Evolutionary conservation across 192 early-diverging fungal species (phyloP).

Genomic region (Oehlia diaphana): DNA sequence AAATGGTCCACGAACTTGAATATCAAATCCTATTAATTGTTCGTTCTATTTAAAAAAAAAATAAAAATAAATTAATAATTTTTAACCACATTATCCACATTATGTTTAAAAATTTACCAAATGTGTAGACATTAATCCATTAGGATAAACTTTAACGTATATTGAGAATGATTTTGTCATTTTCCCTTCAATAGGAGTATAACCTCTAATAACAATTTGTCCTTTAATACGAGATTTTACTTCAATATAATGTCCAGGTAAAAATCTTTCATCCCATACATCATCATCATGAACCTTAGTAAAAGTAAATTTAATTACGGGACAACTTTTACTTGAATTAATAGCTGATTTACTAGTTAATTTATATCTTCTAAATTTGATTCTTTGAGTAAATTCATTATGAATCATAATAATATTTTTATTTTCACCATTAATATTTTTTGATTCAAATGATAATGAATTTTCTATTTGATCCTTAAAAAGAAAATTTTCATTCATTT

Average conservation of each 20-base stretch:
- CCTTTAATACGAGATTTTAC: constrained; percentile 24
- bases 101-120: neutral
- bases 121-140: constrained; percentile 21
- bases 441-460: too few relatives aligned
- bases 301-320: constrained; percentile 26
- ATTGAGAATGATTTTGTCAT: constrained; percentile 20
- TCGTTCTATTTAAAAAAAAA: neutral
- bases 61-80: too few relatives aligned
- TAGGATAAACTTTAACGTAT: constrained; percentile 26
- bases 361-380: constrained; percentile 24
- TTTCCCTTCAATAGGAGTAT: constrained; percentile 26
- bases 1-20: constrained; percentile 28
- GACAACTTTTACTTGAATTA: neutral
- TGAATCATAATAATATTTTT: too few relatives aligned
- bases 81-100: too few relatives aligned
- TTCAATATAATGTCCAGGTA: constrained; percentile 29
- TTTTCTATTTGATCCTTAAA: neutral
- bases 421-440: too few relatives aligned
- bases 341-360: constrained; percentile 15
- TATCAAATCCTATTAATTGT: constrained; percentile 25
- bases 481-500: constrained; percentile 1
- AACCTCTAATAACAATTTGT: constrained; percentile 18
- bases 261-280: constrained; percentile 3
- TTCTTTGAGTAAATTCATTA: neutral
- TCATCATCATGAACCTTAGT: constrained; percentile 10